Percentiles rank a stretch among this genome's conserved stretches.
These are phyloP conservation scores for Macrolepiota albuminosa DNA, from an alignment of 768 basidiomycete species.

Conservation along the genomic window DNA sequence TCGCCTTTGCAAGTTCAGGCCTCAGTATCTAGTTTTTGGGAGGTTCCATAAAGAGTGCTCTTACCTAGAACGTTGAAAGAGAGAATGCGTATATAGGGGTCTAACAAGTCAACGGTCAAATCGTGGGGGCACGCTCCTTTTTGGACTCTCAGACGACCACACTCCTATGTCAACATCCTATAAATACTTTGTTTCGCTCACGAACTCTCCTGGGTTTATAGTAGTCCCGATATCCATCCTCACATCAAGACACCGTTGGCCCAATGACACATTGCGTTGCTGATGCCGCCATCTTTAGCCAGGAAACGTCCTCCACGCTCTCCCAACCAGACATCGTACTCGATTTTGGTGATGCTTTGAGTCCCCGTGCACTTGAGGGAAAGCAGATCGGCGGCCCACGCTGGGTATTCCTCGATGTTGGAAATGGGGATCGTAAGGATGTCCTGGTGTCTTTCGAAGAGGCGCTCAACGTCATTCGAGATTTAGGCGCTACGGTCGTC, in stretches of 20 bases:
- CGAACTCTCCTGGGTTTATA: constrained; percentile 13
- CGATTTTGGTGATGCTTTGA: constrained; percentile 49
- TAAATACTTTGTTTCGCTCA: too few relatives aligned
- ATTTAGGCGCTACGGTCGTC: constrained; percentile 46
- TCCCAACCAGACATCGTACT: constrained; percentile 48
- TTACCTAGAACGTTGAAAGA: too few relatives aligned
- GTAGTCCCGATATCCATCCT: constrained; percentile 53
- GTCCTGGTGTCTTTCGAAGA: constrained; percentile 25
- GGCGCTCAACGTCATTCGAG: constrained; percentile 30
- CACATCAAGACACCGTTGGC: constrained; percentile 54
- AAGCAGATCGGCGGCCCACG: constrained; percentile 53
- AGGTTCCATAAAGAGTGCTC: too few relatives aligned
- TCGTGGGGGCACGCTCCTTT: too few relatives aligned
- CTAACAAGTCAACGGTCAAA: too few relatives aligned
- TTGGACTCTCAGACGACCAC: too few relatives aligned
- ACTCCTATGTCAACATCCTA: too few relatives aligned
- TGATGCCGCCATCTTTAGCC: constrained; percentile 54
- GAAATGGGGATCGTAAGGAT: too few relatives aligned
- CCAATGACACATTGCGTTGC: constrained; percentile 49
- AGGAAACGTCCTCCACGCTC: constrained; percentile 48
- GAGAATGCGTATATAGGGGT: too few relatives aligned
- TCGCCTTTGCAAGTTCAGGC: too few relatives aligned
- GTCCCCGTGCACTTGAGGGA: constrained; percentile 40
- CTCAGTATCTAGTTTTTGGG: too few relatives aligned
- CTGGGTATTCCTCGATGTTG: constrained; percentile 26